Evolutionary conservation across 805 yeast genomes (phyloP).

Genomic region (Sugiyamaella chiloensis): DNA sequence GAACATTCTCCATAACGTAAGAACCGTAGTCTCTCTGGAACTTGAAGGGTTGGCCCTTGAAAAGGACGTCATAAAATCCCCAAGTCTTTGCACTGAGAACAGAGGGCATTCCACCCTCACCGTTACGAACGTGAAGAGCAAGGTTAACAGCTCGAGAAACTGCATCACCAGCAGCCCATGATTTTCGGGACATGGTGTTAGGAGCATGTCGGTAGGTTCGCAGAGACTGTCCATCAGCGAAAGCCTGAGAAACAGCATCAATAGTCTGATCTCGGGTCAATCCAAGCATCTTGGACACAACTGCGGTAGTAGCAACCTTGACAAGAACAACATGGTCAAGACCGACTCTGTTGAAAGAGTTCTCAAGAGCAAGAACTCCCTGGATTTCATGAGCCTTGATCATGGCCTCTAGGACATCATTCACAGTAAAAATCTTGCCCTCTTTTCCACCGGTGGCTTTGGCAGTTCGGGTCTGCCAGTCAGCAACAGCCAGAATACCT

Average conservation of each 20-base stretch:
- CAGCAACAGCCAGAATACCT: slow-evolving; percentile 57
- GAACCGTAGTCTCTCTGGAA: slow-evolving; percentile 55
- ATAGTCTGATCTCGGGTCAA: slow-evolving; percentile 48
- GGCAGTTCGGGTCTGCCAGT: slow-evolving; percentile 47
- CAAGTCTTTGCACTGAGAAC: slow-evolving; percentile 55
- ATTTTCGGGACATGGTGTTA: slow-evolving; percentile 59
- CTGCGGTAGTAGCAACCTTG: slow-evolving; percentile 60
- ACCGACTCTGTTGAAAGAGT: slow-evolving; percentile 58
- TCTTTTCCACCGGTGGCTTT: slow-evolving; percentile 38
- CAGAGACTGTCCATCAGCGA: slow-evolving; percentile 57
- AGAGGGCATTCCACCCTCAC: slow-evolving; percentile 56
- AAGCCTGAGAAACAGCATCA: slow-evolving; percentile 57
- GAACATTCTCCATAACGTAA: slow-evolving; percentile 60
- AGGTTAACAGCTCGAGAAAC: slow-evolving; percentile 56
- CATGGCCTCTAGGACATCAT: slow-evolving; percentile 54
- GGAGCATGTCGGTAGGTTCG: slow-evolving; percentile 65
- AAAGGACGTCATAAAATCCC: slow-evolving; percentile 64
- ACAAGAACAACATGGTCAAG: slow-evolving; percentile 58
- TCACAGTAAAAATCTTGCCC: slow-evolving; percentile 45
- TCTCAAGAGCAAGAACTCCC: slow-evolving; percentile 56
- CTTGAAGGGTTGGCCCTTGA: slow-evolving; percentile 49
- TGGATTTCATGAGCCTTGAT: slow-evolving; percentile 64
- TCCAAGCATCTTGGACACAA: slow-evolving; percentile 54
- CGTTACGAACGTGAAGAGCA: slow-evolving; percentile 50
- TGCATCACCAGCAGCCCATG: slow-evolving; percentile 70